phyloP scores from a whole-genome alignment of 371 early-diverging fungal genomes.

The Smittium culicis region DNA sequence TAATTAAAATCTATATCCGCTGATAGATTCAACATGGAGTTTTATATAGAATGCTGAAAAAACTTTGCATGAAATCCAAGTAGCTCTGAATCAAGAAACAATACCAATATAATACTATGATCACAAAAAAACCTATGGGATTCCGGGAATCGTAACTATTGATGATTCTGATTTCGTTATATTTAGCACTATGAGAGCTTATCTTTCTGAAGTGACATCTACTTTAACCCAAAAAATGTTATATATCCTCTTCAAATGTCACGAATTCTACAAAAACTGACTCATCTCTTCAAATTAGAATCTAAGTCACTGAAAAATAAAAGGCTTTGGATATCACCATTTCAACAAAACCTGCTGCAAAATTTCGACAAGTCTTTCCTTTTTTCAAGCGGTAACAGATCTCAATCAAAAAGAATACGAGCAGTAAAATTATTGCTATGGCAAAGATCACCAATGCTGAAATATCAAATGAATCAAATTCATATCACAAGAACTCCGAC shows the following conservation, averaged over 20 bases:
- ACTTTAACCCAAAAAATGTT: not conserved
- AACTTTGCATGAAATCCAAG: not conserved
- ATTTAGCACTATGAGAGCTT: not conserved
- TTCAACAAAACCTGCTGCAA: not conserved
- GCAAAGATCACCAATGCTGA: not conserved
- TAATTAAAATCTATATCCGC: not conserved
- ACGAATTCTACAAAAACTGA: not conserved
- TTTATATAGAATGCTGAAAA: not conserved
- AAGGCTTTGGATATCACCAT: not conserved
- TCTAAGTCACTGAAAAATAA: not conserved
- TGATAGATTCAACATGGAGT: not conserved
- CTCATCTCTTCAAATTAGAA: not conserved
- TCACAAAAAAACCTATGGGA: not conserved
- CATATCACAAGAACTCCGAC: not conserved
- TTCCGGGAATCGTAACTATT: not conserved
- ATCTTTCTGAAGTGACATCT: not conserved
- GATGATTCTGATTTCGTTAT: not conserved
- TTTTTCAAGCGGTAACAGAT: not conserved
- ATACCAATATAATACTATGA: not conserved
- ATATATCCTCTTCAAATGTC: not conserved
- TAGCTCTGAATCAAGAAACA: not conserved
- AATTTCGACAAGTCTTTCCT: not conserved
- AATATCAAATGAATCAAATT: not conserved
- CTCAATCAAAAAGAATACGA: not conserved
- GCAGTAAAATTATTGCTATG: not conserved